phyloP scores from a whole-genome alignment of 331 rosid species.

The Quercus phellos region DNA sequence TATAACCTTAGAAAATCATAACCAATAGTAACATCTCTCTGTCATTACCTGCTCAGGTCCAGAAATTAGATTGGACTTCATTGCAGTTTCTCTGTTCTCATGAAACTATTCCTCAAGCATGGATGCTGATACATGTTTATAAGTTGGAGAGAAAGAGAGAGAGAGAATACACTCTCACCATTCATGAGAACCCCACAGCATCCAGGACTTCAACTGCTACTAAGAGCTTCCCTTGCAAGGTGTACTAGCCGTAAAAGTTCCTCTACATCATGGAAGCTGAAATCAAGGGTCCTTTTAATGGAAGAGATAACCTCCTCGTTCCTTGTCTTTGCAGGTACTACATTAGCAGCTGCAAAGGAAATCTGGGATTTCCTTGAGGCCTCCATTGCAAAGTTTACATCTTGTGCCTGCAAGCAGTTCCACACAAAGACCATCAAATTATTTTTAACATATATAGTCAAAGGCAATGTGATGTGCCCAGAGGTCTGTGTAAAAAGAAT shows the following conservation, averaged over 20 bases:
- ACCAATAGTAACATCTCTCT: background rate
- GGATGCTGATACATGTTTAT: background rate
- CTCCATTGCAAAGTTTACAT: background rate
- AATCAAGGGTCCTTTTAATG: background rate
- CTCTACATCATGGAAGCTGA: background rate
- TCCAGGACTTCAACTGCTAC: background rate
- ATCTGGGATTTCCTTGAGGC: constrained; percentile 1
- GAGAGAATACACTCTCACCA: background rate
- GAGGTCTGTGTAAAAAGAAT: background rate
- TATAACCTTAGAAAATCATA: background rate
- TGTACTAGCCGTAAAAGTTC: background rate
- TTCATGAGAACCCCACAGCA: background rate
- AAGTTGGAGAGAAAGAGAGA: background rate
- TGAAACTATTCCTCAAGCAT: background rate
- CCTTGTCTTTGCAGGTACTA: background rate
- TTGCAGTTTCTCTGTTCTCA: background rate
- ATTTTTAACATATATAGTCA: background rate
- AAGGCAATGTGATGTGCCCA: background rate
- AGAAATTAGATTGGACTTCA: background rate
- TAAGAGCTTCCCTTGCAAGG: background rate
- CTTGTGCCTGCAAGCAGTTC: background rate
- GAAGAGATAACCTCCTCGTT: background rate
- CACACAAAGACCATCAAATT: background rate
- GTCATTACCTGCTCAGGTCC: background rate
- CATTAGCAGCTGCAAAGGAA: background rate